These are phyloP conservation scores for Combretum micranthum DNA, from an alignment of 345 rosid genomes.

Conservation along the genomic window DNA sequence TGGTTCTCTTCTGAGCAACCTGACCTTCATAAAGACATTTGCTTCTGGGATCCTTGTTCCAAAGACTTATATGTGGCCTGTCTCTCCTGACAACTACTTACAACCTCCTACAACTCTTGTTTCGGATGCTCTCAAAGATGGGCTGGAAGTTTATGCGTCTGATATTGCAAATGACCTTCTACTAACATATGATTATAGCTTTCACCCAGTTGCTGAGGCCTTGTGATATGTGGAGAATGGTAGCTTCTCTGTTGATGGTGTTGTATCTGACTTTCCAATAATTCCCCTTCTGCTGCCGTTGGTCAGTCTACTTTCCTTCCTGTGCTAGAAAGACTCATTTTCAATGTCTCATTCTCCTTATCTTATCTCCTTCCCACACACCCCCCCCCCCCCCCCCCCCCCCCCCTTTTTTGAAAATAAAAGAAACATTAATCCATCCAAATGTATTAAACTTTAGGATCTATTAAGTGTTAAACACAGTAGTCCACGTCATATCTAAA, in stretches of 20 bases:
- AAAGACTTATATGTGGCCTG: slow-evolving; percentile 72
- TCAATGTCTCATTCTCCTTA: too few species aligned
- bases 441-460: too few species aligned
- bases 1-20: slow-evolving; percentile 45
- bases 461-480: too few species aligned
- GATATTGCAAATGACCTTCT: slow-evolving; percentile 66
- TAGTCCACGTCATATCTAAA: too few species aligned
- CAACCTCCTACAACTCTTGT: slow-evolving; percentile 50
- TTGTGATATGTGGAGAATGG: slow-evolving; percentile 65
- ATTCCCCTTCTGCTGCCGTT: slow-evolving; percentile 65
- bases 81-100: slow-evolving; percentile 38
- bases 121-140: slow-evolving; percentile 77
- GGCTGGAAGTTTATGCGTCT: slow-evolving; percentile 73
- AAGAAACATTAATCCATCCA: too few species aligned
- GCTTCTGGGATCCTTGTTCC: slow-evolving; percentile 93
- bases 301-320: slow-evolving; percentile 29
- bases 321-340: too few species aligned
- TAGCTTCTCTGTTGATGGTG: slow-evolving; percentile 80
- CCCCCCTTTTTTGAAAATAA: too few species aligned
- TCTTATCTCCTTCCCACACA: too few species aligned
- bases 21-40: slow-evolving; percentile 75
- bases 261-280: slow-evolving; percentile 81
- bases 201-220: slow-evolving; percentile 72
- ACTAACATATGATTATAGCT: slow-evolving; percentile 72
- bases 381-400: too few species aligned